Evolutionary conservation across 805 yeast species (phyloP), one percentile per base, ranked within the genome.

Genomic region (Millerozyma acaciae): DNA sequence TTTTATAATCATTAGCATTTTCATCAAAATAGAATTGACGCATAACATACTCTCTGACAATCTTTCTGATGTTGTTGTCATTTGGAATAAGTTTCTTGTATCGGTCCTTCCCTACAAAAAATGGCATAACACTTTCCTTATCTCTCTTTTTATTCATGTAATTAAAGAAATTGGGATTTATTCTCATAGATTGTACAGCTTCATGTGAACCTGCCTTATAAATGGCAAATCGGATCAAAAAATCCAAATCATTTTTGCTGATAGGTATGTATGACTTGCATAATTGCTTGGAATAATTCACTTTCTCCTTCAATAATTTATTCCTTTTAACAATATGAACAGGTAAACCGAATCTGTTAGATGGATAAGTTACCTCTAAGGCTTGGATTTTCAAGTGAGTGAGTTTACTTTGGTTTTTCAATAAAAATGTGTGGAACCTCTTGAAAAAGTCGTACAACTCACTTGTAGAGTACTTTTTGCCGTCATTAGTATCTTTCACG

Each of bases 331-430:
- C 43, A 8, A 55, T 50, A 33, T 61, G 55, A 3, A 51, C 33
- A 1, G 71, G 69, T 5, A 43, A 34, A 1, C 63, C 70, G 28
- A 42, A 50, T 20, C 56, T 40, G 24, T 50, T 51, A 3, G 64
- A 48, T 16, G 57, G 54, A 31, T 57, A 62, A 2, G 51, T 21
- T 4, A 54, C 62, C 28, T 62, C 69, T 10, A 65, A 41, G 4
- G 55, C 51, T 4, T 39, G 50, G 1, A 62, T 34, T 32, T 62
- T 59, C 6, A 45, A 28, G 12, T 47, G 53, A 24, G 53, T 45
- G 5, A 62, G 30, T 5, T 7, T 17, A 4, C 35, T 17, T 15
- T 51, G 53, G 37, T 57, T 42, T 2, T 33, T 19, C 19, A 17
- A 3, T 3, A 61, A 22, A 23, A 62, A 60, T 5, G 33, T 21